Evolutionary conservation across 2,329 filamentous ascomycete genomes (phyloP).

Genomic region (Fusarium napiforme): DNA sequence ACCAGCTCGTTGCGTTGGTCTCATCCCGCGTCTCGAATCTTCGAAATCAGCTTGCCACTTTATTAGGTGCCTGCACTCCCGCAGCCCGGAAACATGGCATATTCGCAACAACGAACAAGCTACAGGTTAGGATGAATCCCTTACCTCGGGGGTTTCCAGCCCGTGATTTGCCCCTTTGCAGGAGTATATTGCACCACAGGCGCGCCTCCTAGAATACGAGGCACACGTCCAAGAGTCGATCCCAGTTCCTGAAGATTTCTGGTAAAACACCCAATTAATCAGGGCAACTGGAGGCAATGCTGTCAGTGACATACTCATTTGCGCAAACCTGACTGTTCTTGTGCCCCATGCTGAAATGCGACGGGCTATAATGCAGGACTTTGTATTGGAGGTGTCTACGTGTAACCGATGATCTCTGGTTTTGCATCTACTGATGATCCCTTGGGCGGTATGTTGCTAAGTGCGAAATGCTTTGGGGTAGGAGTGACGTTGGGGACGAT

Average conservation of each 20-base stretch:
- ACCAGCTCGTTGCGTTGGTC: background rate
- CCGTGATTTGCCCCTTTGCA: background rate
- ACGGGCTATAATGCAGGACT: fast-evolving
- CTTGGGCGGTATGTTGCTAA: background rate
- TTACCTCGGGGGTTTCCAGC: background rate
- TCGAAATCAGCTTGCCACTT: background rate
- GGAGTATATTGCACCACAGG: background rate
- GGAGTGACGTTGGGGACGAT: background rate
- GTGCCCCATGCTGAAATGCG: background rate
- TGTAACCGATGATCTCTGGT: background rate
- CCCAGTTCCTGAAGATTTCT: background rate
- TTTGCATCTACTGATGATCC: background rate
- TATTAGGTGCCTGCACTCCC: fast-evolving
- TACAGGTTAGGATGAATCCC: background rate
- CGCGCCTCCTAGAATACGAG: fast-evolving
- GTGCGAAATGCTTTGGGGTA: background rate
- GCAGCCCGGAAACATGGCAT: background rate
- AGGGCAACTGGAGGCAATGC: background rate
- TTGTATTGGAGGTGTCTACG: fast-evolving
- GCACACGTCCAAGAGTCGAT: background rate
- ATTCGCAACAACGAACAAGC: background rate
- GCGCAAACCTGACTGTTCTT: background rate
- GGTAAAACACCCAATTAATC: background rate
- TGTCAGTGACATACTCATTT: background rate
- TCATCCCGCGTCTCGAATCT: background rate